Evolutionary conservation across 257 asterid species (phyloP).

Genomic region (Cruciata laevipes): DNA sequence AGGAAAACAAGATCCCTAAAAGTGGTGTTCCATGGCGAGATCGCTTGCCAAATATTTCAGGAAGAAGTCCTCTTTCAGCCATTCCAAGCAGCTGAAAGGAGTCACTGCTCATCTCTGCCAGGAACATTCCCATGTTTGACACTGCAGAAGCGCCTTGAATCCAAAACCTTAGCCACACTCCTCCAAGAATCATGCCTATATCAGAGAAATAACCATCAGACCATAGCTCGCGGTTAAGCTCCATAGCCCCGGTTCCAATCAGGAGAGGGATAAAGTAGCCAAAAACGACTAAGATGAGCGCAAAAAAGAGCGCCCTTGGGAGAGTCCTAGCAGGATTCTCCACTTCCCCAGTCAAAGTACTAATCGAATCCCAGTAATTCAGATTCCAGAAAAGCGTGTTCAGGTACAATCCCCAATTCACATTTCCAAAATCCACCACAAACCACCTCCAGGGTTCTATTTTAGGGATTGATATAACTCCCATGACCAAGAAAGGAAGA

Average conservation of each 20-base stretch:
- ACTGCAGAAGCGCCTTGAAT: conserved; percentile 61
- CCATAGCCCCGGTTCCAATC: conserved; percentile 54
- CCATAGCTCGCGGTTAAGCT: conserved; percentile 49
- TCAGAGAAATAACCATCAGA: conserved; percentile 62
- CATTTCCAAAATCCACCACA: conserved; percentile 35
- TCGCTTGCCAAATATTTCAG: conserved; percentile 43
- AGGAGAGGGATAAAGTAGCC: conserved; percentile 51
- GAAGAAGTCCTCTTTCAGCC: conserved; percentile 65
- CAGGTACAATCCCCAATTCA: conserved; percentile 52
- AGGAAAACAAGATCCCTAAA: conserved; percentile 49
- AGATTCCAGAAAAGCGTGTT: conserved; percentile 66
- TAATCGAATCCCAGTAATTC: conserved; percentile 66
- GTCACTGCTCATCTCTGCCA: conserved; percentile 72
- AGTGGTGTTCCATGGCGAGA: conserved; percentile 50
- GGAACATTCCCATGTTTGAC: conserved; percentile 71
- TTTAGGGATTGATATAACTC: conserved; percentile 42
- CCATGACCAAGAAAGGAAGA: conserved; percentile 58
- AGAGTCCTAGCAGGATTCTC: conserved; percentile 51
- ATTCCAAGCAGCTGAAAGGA: conserved; percentile 69
- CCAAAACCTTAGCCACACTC: conserved; percentile 59
- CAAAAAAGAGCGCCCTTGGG: conserved; percentile 54
- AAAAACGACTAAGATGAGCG: conserved; percentile 47
- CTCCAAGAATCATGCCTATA: conserved; percentile 53
- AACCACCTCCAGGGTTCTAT: conserved; percentile 59
- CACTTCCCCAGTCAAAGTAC: conserved; percentile 59